Evolutionary conservation across 2,329 filamentous ascomycete species (phyloP).

Genomic region (Magnaporthiopsis poae): DNA sequence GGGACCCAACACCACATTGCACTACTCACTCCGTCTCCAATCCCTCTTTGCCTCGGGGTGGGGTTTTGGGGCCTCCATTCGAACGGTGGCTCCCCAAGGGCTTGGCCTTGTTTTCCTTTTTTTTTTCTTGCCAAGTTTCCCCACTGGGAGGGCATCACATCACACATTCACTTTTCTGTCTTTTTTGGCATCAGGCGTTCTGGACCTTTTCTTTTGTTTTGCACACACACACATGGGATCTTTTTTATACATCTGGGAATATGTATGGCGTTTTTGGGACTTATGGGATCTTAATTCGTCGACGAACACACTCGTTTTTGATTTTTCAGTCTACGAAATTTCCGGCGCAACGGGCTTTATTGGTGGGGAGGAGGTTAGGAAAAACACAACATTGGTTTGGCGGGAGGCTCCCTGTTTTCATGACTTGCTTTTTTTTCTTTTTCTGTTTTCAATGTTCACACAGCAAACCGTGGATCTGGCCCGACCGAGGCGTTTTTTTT

Average conservation of each 20-base stretch:
- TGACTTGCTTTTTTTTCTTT: too few species aligned
- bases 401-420: not conserved
- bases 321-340: not conserved
- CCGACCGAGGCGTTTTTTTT: not conserved
- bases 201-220: not conserved
- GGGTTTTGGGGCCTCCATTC: too few species aligned
- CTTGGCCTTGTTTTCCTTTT: not conserved
- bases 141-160: not conserved
- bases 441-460: too few species aligned
- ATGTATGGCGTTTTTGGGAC: not conserved
- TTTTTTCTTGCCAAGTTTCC: too few species aligned
- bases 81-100: too few species aligned
- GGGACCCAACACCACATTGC: not conserved
- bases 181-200: not conserved
- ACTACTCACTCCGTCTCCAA: not conserved
- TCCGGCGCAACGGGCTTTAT: not conserved
- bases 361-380: too few species aligned
- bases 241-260: not conserved
- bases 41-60: not conserved
- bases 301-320: not conserved
- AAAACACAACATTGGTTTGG: not conserved
- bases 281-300: not conserved
- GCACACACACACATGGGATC: not conserved
- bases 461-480: not conserved
- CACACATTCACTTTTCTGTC: not conserved